Conservation (phyloP, 139 green algal genomes). For the Haematococcus sp. region DNA sequence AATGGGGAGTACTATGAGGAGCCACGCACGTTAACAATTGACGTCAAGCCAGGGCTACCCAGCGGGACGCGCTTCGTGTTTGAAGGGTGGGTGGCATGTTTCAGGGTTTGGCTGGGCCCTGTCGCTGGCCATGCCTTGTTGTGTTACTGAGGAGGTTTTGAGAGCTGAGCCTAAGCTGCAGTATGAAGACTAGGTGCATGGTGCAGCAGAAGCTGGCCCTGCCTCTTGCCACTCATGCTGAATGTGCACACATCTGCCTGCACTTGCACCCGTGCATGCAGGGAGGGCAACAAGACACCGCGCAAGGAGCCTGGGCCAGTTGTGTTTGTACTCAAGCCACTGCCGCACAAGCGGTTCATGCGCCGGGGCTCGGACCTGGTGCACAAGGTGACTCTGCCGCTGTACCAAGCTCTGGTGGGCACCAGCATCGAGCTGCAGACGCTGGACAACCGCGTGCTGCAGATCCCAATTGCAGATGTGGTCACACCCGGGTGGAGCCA, state of each 20-base stretch:
- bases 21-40: conserved; percentile 52
- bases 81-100: conserved; percentile 44
- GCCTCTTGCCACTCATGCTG: background rate
- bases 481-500: conserved; percentile 55
- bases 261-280: conserved; percentile 15
- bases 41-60: conserved; percentile 62
- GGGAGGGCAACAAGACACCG: conserved; percentile 64
- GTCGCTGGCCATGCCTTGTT: too few relatives aligned
- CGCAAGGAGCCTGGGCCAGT: conserved; percentile 59
- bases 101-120: too few relatives aligned
- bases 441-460: conserved; percentile 51
- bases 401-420: conserved; percentile 66
- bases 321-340: conserved; percentile 59
- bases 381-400: conserved; percentile 59
- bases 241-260: too few relatives aligned
- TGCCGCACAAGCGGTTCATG: conserved; percentile 57
- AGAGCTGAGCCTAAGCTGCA: background rate
- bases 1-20: conserved; percentile 44
- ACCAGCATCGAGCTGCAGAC: conserved; percentile 54
- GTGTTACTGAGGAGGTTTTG: background rate
- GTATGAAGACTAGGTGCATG: background rate
- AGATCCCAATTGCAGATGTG: conserved; percentile 59
- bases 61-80: conserved; percentile 76
- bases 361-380: conserved; percentile 61
- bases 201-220: background rate